These are phyloP conservation scores for Tulasnella sp. DNA, from an alignment of 768 basidiomycete species.

Conservation along the genomic window DNA sequence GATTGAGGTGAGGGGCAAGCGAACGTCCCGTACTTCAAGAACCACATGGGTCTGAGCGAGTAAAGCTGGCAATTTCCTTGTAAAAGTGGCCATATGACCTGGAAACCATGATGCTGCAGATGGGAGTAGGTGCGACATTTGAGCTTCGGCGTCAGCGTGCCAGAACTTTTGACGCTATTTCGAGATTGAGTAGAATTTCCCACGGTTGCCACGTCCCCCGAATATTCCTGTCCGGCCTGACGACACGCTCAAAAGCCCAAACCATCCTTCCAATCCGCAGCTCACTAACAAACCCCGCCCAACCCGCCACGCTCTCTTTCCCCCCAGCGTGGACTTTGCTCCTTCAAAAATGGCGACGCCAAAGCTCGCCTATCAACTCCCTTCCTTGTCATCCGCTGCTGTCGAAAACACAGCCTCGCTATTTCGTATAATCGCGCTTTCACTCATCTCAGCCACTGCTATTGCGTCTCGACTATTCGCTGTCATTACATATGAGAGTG, in stretches of 20 bases:
- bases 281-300: background rate
- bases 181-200: background rate
- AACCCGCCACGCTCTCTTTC: background rate
- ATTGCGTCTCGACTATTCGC: slow-evolving; percentile 95
- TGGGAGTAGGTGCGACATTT: slow-evolving; percentile 5
- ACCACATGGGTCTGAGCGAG: slow-evolving; percentile 77
- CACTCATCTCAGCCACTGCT: slow-evolving; percentile 87
- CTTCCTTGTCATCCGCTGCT: slow-evolving; percentile 44
- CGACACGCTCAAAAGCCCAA: background rate
- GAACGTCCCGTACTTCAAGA: slow-evolving; percentile 88
- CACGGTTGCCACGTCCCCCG: slow-evolving; percentile 12
- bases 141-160: background rate
- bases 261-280: background rate
- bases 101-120: slow-evolving; percentile 74
- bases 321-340: background rate
- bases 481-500: slow-evolving; percentile 96
- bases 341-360: slow-evolving; percentile 14
- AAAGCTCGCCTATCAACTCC: slow-evolving; percentile 15
- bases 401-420: slow-evolving; percentile 84
- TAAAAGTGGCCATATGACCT: slow-evolving; percentile 90
- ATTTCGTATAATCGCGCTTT: slow-evolving; percentile 81
- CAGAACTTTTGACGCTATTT: background rate
- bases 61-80: slow-evolving; percentile 57
- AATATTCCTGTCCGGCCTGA: background rate
- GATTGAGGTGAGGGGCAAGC: slow-evolving; percentile 88